phyloP scores from a whole-genome alignment of 495 filamentous ascomycete species.

The Clohesyomyces aquaticus region DNA sequence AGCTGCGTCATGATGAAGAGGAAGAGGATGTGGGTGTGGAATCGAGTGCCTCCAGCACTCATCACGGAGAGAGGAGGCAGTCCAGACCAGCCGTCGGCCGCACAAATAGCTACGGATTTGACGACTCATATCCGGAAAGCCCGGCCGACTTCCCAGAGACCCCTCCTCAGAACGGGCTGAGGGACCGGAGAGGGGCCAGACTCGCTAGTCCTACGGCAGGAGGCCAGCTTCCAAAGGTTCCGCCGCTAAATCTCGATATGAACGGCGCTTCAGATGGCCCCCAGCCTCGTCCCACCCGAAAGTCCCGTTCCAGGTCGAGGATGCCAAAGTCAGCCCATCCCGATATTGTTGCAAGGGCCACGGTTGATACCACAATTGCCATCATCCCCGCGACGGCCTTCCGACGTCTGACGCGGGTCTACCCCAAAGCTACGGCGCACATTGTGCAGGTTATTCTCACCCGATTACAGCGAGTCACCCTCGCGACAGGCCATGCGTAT shows the following conservation, averaged over 20 bases:
- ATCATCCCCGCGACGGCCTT: constrained; percentile 98
- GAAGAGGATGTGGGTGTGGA: constrained; percentile 53
- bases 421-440: constrained; percentile 93
- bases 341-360: constrained; percentile 95
- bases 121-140: constrained; percentile 31
- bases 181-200: constrained; percentile 38
- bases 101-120: constrained; percentile 23
- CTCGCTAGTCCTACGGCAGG: constrained; percentile 36
- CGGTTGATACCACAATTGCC: constrained; percentile 95
- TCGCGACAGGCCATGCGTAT: constrained; percentile 91
- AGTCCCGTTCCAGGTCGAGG: constrained; percentile 44
- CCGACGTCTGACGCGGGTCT: constrained; percentile 87
- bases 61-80: constrained; percentile 7
- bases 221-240: constrained; percentile 58
- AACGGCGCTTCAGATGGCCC: constrained; percentile 19
- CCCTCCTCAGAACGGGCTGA: constrained; percentile 21
- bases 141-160: constrained; percentile 25
- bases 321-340: constrained; percentile 83
- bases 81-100: constrained; percentile 3
- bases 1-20: constrained; percentile 68
- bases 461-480: constrained; percentile 89
- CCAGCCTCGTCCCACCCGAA: constrained; percentile 17
- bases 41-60: constrained; percentile 32
- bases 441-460: constrained; percentile 97
- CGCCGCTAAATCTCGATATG: constrained; percentile 71